Base-by-base conservation (phyloP, 1,284 basidiomycete genomes). In the Xerocomus minutiporus region DNA sequence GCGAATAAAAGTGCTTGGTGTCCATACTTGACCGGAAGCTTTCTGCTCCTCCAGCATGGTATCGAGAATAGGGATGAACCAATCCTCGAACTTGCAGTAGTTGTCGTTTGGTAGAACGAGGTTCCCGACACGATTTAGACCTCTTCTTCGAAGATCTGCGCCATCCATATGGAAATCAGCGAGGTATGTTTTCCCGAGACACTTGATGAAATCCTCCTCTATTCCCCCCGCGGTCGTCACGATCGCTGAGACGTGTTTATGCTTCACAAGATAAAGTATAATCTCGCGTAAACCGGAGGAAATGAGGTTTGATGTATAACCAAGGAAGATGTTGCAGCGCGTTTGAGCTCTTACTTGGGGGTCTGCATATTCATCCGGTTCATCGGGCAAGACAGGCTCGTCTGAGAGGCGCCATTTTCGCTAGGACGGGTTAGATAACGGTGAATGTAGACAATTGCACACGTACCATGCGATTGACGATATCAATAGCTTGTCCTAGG, bases 161-260 rank as follows among this genome's bases (percentile, higher is more conserved):
- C 97, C 97, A 61, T 94, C 89, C 45, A 98, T 79, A 65, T 91
- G 83, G 71, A 97, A 99, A 61, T 93, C 93, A 23, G 93, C 94
- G 29, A 99, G 79, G 62, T 96, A 97, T 0, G 97, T 99, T 65
- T 90, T 86, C 9, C 93, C 96, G 6, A 99, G 81, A 68, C 97
- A 99, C 72, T 99, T 99, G 74, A 99, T 97, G 59, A 99, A 90
- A 73, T 99, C 97, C 73, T 99, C 97, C 68, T 99, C 97, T 57
- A 99, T 90, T 4, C 97, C 97, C 1, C 97, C 97, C 1, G 97
- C 97, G 0, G 97, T 99, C 1, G 97, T 99, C 17, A 98, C 96
- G 50, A 99, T 79, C 8, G 86, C 91, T 26, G 87, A 82, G 48
- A 99, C 83, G 61, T 96, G 89, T 61, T 88, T 91, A 76, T 99